These are phyloP conservation scores for Citrus medica DNA, from an alignment of 345 rosid species.

Conservation along the genomic window DNA sequence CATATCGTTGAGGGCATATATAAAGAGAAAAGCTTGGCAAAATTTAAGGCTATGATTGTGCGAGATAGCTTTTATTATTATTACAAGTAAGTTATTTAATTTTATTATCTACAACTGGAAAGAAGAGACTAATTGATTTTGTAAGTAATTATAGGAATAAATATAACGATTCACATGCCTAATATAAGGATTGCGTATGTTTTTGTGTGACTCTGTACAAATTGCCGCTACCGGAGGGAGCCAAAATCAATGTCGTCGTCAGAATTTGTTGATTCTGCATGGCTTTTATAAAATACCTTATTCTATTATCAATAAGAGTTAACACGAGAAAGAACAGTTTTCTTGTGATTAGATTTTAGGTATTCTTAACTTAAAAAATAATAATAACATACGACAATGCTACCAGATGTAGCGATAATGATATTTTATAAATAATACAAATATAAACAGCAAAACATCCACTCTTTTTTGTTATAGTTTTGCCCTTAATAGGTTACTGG, in stretches of 20 bases:
- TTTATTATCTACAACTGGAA: not conserved
- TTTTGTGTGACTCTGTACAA: not conserved
- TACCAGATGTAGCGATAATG: no score
- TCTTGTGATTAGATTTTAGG: not conserved
- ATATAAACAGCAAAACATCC: no score
- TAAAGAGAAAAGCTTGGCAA: not conserved
- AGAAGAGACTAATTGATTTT: not conserved
- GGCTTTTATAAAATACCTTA: not conserved
- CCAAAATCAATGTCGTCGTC: not conserved
- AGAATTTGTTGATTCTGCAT: not conserved
- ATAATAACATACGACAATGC: no score
- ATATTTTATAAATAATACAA: no score
- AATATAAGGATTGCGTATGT: not conserved
- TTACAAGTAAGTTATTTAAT: not conserved
- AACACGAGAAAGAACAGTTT: not conserved
- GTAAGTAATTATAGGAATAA: not conserved
- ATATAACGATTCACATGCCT: constrained; percentile 1
- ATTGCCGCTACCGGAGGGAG: not conserved
- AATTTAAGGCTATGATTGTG: not conserved
- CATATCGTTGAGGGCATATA: not conserved
- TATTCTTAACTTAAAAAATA: no score
- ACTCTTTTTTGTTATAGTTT: no score
- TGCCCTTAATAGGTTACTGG: no score
- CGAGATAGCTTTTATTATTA: no score
- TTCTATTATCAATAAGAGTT: not conserved